Evolutionary conservation across 1,284 basidiomycete species (phyloP), one percentile per base, ranked within the genome.

Genomic region (Heterobasidion irregulare): DNA sequence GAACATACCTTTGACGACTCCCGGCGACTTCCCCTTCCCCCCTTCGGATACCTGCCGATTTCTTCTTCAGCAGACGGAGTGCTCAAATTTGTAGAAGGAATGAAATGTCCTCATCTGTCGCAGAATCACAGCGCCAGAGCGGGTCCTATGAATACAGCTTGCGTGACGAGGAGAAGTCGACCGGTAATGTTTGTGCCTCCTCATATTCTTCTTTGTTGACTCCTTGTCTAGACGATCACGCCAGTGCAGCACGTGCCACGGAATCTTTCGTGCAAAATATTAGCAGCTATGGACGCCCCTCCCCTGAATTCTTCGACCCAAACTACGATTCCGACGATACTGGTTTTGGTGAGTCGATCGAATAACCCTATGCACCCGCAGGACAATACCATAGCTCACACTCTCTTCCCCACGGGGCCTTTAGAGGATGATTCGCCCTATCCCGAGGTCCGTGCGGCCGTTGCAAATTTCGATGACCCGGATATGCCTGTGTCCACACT

Each of bases 391-490:
- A 19, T 32, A 16, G 18, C 38, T 43, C 9, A n/a, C 19, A 26
- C 9, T 32, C 18, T 15, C 36, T 9, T 26, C 19, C 51, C 9
- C 36, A 16, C 18, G 4, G 26, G 26, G 12, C 8, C 46, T 36
- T 18, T 46, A 53, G 77, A 80, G 67, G 77, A 80, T 54, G 80
- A 82, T 58, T 83, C 79, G 0, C 82, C 80, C 0, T 91, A 90
- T 64, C 85, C 85, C 7, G 86, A 89, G 64, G 88, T 91, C 32
- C 81, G 89, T 34, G 85, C 86, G 19, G 85, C 85, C 38, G 88
- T 90, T 26, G 79, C 84, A 45, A 86, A 88, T 64, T 83, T 80
- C 2, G 86, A 90, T 61, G 84, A 89, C 64, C 75, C 77, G 8
- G 67, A 69, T 35, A 82, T 88, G 63, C 84, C 84, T 2, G 74